Base-by-base conservation (phyloP, 2,329 filamentous ascomycete genomes). In the Beauveria bassiana region DNA sequence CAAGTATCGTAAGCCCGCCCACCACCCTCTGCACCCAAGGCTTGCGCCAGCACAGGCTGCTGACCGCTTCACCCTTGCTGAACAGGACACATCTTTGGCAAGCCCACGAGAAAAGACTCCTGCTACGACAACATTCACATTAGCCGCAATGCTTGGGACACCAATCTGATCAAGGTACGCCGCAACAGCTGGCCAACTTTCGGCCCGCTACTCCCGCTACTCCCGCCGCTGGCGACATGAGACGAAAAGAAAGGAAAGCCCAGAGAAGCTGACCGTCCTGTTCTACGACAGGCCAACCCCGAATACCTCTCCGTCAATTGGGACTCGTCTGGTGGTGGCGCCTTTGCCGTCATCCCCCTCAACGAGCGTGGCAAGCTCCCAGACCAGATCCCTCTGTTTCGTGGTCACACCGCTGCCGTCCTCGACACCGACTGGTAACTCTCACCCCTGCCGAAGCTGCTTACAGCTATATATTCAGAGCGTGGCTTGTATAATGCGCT, bases 61-160 rank as follows among this genome's bases (percentile, higher is more conserved):
- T 70, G 66, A 70, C 67, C 63, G 7, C 10, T 1, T 38, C 6
- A 16, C 31, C 14, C n/a, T 22, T 34, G 3, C 12, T 28, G 6
- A 22, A 31, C 50, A 97, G 93, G 93, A 82, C 95, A 99, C 83
- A 90, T 99, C 79, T 99, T 97, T 81, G 95, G 95, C 74, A 95
- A 96, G 79, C 80, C 91, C 65, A 96, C 93, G 67, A 88, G 91
- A 78, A 97, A 96, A 85, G 95, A 99, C 76, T 90, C 91, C 84
- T 97, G 93, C 82, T 99, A 98, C 79, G 95, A 99, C 77, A 98
- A 98, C 77, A 81, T 99, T 68, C 91, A 91, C 74, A 91, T 99
- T 77, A 97, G 92, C 72, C 91, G 89, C 77, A 99, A 99, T 86
- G 95, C 95, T 61, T 99, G 95, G 95, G 95, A 99, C 77, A 97